Evolutionary conservation across 108 stramenopile genomes (phyloP).

Genomic region (Aurantiochytrium sp.): DNA sequence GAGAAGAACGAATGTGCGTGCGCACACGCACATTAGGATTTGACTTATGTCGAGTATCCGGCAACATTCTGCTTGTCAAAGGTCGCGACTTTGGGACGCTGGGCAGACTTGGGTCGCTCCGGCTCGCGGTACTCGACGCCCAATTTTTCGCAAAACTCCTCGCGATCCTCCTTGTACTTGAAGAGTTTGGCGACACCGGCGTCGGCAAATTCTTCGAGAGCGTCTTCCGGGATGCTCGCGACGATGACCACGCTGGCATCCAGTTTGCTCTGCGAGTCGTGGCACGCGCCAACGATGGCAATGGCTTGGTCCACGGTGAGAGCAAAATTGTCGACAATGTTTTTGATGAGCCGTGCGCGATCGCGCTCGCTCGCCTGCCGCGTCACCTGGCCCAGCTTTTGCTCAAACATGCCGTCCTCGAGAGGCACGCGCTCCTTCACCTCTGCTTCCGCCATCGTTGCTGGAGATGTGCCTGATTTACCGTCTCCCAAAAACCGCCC

Average conservation of each 20-base stretch:
- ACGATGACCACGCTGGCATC: neutral
- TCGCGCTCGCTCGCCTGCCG: neutral
- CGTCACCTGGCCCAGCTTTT: constrained; percentile 1
- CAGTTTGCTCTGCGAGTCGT: neutral
- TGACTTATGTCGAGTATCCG: neutral
- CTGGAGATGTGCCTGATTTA: neutral
- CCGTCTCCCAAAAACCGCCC: neutral
- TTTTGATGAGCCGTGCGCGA: neutral
- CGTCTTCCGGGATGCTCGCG: neutral
- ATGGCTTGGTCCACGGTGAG: neutral
- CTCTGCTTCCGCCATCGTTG: neutral
- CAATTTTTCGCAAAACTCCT: neutral
- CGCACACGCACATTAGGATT: no score
- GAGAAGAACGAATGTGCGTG: no score
- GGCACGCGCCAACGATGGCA: neutral
- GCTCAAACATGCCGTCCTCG: neutral
- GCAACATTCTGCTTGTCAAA: neutral
- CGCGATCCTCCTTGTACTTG: neutral
- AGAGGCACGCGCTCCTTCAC: neutral
- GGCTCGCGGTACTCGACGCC: neutral
- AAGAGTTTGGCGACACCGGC: neutral
- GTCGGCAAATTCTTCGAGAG: neutral
- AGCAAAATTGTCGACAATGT: neutral
- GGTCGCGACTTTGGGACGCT: neutral
- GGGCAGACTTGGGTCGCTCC: neutral